Evolutionary conservation across 179 eudicot genomes (phyloP), one percentile per base, ranked within the genome.

Genomic region (Silene noctiflora): DNA sequence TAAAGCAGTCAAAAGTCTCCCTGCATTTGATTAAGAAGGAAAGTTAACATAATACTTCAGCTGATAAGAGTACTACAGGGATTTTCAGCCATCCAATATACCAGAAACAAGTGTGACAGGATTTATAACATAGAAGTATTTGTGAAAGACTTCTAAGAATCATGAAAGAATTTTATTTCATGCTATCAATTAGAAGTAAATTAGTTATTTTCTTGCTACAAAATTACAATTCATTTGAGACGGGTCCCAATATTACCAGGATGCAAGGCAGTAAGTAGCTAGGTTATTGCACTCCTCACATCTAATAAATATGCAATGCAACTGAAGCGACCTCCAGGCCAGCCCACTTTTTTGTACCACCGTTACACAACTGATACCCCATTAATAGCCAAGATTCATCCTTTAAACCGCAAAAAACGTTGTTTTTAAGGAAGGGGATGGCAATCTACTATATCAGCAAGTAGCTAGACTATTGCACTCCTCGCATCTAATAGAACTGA

Each of bases 1-100:
- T 75, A 95, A 83, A 16, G 99, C 95, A 71, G 95, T 95, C 76
- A 95, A 79, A 59, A 95, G 88, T 81, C 93, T 87, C 79, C 99
- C 99, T 95, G 94, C 82, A 87, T 53, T 73, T 21, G 56, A 76
- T 33, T 72, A 13, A 79, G 44, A 71, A 76, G 31, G 55, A 46
- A 63, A 67, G 17, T 62, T 13, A 60, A 69, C 22, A 8, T 67
- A 74, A 48, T 13, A 70, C 73, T 42, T 69, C 14, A 2, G 17
- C 3, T 29, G 63, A 55, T 27, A n/a, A 24, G 8, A 56, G 56
- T 48, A 20, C 31, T 5, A 42, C 39, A 3, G 17, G 46, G 72
- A 64, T 4, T 62, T 63, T 5, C 27, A 6, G 1, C 27, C 0
- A 48, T 53, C 31, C 21, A 12, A 25, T 31, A 35, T 39, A 75